A percentile compares a stretch with the other conserved stretches of the same genome.
phyloP scores from a whole-genome alignment of 495 filamentous ascomycete genomes.

The Staphylotrichum tortipilum region DNA sequence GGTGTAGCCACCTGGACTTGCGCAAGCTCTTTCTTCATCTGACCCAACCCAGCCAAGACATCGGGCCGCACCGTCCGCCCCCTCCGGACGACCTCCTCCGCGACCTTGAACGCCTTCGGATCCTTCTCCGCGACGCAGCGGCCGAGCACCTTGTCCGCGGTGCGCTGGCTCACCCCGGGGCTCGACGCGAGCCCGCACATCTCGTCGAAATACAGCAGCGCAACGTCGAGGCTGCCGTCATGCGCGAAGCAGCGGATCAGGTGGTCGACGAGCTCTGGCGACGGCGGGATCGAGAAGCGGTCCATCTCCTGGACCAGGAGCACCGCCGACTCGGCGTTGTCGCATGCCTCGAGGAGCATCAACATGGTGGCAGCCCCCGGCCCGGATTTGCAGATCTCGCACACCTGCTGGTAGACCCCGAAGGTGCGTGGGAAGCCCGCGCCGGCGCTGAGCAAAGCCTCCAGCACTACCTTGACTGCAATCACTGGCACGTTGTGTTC shows the following conservation, averaged over 20 bases:
- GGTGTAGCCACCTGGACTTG: no score
- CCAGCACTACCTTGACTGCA: slow-evolving; percentile 56
- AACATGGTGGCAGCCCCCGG: slow-evolving; percentile 59
- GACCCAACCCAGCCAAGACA: slow-evolving; percentile 3
- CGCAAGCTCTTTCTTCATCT: no score
- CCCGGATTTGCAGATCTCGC: slow-evolving; percentile 48
- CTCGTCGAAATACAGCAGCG: slow-evolving; percentile 49
- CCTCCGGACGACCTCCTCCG: slow-evolving; percentile 31
- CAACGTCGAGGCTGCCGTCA: slow-evolving; percentile 45
- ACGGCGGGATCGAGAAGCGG: slow-evolving; percentile 49
- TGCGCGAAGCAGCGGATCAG: slow-evolving; percentile 58
- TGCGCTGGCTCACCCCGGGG: slow-evolving; percentile 31
- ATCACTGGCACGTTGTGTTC: slow-evolving; percentile 42
- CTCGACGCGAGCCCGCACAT: slow-evolving; percentile 31
- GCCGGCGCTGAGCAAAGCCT: slow-evolving; percentile 37
- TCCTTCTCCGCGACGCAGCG: slow-evolving; percentile 35
- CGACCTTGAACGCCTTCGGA: slow-evolving; percentile 33
- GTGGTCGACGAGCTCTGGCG: slow-evolving; percentile 56
- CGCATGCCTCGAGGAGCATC: slow-evolving; percentile 55
- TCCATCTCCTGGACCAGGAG: slow-evolving; percentile 71
- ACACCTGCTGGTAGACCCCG: slow-evolving; percentile 61
- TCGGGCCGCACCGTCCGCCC: slow-evolving; percentile 19
- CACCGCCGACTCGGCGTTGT: slow-evolving; percentile 49
- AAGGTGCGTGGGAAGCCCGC: slow-evolving; percentile 49
- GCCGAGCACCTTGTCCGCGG: slow-evolving; percentile 31